Evolutionary conservation across 345 rosid genomes (phyloP).

Genomic region (Litchi chinensis): DNA sequence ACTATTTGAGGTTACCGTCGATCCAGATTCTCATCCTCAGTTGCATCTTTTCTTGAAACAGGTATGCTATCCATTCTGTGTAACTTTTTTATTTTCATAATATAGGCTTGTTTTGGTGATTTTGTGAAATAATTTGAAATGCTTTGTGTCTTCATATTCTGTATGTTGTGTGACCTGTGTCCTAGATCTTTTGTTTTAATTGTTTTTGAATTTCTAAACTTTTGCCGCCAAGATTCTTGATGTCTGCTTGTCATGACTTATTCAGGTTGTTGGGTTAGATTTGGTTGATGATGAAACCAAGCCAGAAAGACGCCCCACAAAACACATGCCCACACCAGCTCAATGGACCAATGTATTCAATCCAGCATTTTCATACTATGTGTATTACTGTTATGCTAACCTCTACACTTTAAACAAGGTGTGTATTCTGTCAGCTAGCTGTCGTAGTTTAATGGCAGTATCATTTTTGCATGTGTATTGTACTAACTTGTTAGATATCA

Average conservation of each 20-base stretch:
- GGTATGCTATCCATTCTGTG: slow-evolving; percentile 45
- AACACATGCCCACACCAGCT: slow-evolving; percentile 99
- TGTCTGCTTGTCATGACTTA: slow-evolving; percentile 21
- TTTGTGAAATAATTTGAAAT: background rate
- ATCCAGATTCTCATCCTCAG: slow-evolving; percentile 99
- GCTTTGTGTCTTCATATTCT: background rate
- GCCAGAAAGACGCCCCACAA: slow-evolving; percentile 99
- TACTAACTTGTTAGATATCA: slow-evolving; percentile 21
- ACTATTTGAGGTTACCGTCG: slow-evolving; percentile 93
- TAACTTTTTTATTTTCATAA: background rate
- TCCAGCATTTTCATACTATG: slow-evolving; percentile 96
- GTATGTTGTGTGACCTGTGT: background rate
- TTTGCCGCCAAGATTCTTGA: background rate
- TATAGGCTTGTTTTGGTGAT: background rate
- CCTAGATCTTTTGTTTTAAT: background rate
- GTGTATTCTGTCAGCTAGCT: background rate
- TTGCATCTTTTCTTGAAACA: slow-evolving; percentile 95
- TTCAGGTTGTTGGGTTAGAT: slow-evolving; percentile 97
- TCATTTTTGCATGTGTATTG: slow-evolving; percentile 11
- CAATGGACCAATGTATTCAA: slow-evolving; percentile 97
- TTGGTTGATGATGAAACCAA: slow-evolving; percentile 99
- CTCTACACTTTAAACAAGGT: slow-evolving; percentile 96
- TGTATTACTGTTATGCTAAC: slow-evolving; percentile 93
- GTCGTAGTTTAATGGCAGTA: background rate
- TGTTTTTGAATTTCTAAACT: background rate